Conservation (phyloP, 2,329 filamentous ascomycete genomes). For the Ceratocystis colombiana region DNA sequence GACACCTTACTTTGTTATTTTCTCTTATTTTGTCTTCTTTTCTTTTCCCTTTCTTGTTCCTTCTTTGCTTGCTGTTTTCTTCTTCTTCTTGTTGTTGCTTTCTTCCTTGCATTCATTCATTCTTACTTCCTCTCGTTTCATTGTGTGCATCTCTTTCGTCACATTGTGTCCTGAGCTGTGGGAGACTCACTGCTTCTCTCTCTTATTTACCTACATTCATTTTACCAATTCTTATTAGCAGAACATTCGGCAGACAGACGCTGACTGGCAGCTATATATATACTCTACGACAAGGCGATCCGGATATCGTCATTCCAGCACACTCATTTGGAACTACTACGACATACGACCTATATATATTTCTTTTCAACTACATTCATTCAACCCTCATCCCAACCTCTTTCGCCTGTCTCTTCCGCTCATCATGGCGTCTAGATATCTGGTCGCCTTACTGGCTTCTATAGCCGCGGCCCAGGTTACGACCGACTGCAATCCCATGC, state of each 20-base stretch:
- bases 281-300: neutral
- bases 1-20: conserved; percentile 10
- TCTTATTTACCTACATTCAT: neutral
- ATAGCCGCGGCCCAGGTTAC: conserved; percentile 58
- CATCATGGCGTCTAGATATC: neutral
- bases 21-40: neutral
- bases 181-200: conserved; percentile 18
- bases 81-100: conserved; percentile 5
- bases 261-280: neutral
- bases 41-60: conserved; percentile 3
- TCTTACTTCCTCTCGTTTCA: neutral
- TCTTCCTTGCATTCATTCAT: neutral
- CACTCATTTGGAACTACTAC: conserved; percentile 2
- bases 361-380: neutral
- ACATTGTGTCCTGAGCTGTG: neutral
- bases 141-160: neutral
- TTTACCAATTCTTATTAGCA: neutral
- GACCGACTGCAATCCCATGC: conserved; percentile 67
- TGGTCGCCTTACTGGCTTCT: conserved; percentile 29
- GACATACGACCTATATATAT: neutral
- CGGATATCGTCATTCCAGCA: conserved; percentile 4
- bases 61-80: neutral
- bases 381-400: neutral
- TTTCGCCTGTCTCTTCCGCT: neutral
- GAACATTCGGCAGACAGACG: neutral